Evolutionary conservation across 441 rosid species (phyloP).

Genomic region (Euphorbia corollata): DNA sequence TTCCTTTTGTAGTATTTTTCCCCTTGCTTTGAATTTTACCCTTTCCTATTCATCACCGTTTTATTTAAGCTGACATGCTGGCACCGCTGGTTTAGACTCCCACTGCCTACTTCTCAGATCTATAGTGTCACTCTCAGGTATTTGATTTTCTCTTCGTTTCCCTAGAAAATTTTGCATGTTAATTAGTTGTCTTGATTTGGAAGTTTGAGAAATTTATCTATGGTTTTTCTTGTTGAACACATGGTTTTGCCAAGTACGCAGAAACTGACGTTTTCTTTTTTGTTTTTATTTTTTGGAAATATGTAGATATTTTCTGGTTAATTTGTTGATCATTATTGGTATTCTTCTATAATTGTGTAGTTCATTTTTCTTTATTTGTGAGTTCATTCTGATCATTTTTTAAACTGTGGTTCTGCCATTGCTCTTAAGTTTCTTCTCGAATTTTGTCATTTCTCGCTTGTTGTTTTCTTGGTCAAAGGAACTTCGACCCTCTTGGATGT

Average conservation of each 20-base stretch:
- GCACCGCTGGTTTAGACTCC: conserved; percentile 33
- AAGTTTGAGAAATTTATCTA: neutral
- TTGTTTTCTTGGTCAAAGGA: conserved; percentile 1
- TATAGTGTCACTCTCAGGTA: conserved; percentile 28
- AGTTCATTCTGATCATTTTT: conserved; percentile 4
- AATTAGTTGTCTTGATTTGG: no score
- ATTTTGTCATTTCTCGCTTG: neutral
- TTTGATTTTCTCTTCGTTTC: conserved; percentile 20
- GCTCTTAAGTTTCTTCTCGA: neutral
- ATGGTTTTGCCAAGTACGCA: neutral
- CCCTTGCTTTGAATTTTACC: neutral
- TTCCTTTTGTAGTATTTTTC: neutral
- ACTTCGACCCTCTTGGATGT: neutral
- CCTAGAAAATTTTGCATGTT: neutral
- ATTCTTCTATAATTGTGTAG: neutral
- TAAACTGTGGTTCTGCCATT: conserved; percentile 4
- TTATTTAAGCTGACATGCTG: conserved; percentile 25
- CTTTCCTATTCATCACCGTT: conserved; percentile 36
- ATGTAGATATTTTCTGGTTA: neutral
- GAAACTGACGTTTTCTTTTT: neutral
- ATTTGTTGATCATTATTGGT: neutral
- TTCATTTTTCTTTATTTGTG: neutral
- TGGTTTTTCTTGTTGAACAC: neutral
- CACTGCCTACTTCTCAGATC: conserved; percentile 29
- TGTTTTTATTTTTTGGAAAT: neutral